A percentile compares a stretch with the other conserved stretches of the same genome.
Conservation (phyloP, 345 rosid genomes). For the Cardiospermum halicacabum region DNA sequence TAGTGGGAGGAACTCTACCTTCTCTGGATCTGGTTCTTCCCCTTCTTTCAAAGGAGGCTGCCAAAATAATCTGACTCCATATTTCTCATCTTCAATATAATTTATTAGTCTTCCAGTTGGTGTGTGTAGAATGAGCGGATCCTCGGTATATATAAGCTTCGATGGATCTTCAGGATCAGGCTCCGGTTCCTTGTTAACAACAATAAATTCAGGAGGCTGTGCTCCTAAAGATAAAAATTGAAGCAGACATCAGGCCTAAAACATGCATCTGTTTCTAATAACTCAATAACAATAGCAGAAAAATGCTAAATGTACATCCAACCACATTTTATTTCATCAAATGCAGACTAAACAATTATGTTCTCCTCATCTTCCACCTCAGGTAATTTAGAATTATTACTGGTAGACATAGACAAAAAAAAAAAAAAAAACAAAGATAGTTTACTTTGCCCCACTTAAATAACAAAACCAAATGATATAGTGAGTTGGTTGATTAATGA, state of each 20-base stretch:
- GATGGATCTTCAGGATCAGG: slow-evolving; percentile 88
- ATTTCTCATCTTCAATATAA: slow-evolving; percentile 76
- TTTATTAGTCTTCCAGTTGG: slow-evolving; percentile 79
- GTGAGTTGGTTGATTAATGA: neutral
- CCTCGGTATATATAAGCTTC: slow-evolving; percentile 55
- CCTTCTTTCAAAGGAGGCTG: slow-evolving; percentile 76
- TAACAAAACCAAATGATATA: neutral
- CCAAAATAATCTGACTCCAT: slow-evolving; percentile 83
- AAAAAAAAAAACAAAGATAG: neutral
- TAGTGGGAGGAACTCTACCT: slow-evolving; percentile 74
- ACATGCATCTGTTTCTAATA: slow-evolving; percentile 2
- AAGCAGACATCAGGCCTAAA: slow-evolving; percentile 7
- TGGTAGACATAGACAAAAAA: neutral
- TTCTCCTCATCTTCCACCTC: neutral
- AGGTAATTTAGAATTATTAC: neutral
- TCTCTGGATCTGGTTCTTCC: slow-evolving; percentile 59
- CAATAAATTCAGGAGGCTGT: slow-evolving; percentile 67
- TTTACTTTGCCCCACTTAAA: neutral
- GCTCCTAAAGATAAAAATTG: slow-evolving; percentile 47
- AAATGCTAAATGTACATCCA: neutral
- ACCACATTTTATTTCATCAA: neutral
- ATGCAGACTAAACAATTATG: neutral
- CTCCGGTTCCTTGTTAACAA: slow-evolving; percentile 80
- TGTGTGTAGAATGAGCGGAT: slow-evolving; percentile 79
- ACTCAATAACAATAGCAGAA: slow-evolving; percentile 4